Percentiles rank a stretch among this genome's conserved stretches.
phyloP scores from a whole-genome alignment of 2,329 filamentous ascomycete genomes.

The Tolypocladium ovalisporum region DNA sequence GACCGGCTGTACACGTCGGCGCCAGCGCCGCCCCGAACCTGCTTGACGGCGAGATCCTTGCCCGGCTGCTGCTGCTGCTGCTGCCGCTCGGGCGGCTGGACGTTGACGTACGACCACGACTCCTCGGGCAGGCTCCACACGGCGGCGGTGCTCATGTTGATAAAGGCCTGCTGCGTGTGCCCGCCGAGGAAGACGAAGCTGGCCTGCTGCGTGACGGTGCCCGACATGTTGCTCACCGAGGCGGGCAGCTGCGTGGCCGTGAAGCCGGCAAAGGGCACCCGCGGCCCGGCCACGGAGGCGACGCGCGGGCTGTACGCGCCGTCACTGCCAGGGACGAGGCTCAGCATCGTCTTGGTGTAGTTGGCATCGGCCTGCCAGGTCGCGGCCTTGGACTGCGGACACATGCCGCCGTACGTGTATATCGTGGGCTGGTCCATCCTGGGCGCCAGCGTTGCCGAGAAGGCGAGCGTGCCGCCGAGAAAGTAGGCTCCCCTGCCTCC shows the following conservation, averaged over 20 bases:
- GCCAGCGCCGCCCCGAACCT: neutral
- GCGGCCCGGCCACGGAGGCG: constrained; percentile 43
- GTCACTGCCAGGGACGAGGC: constrained; percentile 38
- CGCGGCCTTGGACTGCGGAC: constrained; percentile 32
- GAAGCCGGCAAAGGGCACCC: constrained; percentile 78
- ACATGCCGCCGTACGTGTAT: constrained; percentile 89
- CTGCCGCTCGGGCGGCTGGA: constrained; percentile 35
- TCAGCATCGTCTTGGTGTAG: constrained; percentile 74
- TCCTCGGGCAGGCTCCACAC: constrained; percentile 80
- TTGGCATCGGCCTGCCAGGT: constrained; percentile 58
- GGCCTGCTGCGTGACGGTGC: constrained; percentile 58
- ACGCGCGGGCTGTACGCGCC: constrained; percentile 24
- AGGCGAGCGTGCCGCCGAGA: constrained; percentile 50
- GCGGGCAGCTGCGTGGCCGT: constrained; percentile 64
- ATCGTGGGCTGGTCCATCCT: constrained; percentile 41
- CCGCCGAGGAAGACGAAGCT: constrained; percentile 77
- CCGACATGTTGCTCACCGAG: constrained; percentile 57
- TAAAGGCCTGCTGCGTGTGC: constrained; percentile 71
- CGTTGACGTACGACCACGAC: constrained; percentile 70
- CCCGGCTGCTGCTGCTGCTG: neutral
- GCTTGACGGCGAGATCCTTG: neutral
- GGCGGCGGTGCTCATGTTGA: constrained; percentile 89
- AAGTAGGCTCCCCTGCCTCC: constrained; percentile 31
- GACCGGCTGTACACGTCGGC: constrained; percentile 62
- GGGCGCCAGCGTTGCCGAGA: constrained; percentile 49